Conservation (phyloP, 2,329 filamentous ascomycete species). For the Aspergillus alliaceus region DNA sequence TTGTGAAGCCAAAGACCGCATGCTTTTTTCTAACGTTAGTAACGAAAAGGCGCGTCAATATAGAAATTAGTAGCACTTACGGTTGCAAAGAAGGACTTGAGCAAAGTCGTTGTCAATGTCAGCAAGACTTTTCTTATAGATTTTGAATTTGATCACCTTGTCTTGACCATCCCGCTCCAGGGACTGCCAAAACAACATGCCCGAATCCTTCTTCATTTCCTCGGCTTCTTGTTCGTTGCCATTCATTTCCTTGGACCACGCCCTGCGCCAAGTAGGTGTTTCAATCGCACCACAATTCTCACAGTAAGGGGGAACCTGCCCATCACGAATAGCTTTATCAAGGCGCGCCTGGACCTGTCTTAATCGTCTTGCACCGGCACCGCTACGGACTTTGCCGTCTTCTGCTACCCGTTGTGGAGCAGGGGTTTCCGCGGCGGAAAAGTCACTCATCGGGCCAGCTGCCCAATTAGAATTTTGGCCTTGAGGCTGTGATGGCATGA, state of each 20-base stretch:
- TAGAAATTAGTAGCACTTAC: conserved; percentile 50
- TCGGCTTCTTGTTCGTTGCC: conserved; percentile 71
- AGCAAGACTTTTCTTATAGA: conserved; percentile 71
- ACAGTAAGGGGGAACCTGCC: conserved; percentile 85
- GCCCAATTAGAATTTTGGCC: conserved; percentile 43
- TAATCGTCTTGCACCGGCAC: conserved; percentile 62
- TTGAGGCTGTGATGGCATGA: conserved; percentile 26
- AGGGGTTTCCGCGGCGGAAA: conserved; percentile 42
- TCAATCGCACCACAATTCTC: conserved; percentile 93
- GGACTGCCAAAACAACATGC: conserved; percentile 72
- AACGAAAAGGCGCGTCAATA: background rate
- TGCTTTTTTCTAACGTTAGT: conserved; percentile 47
- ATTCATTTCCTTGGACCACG: conserved; percentile 74
- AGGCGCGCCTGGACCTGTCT: conserved; percentile 62
- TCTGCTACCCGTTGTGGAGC: conserved; percentile 27
- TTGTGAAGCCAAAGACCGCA: conserved; percentile 96
- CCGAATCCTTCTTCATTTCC: conserved; percentile 70
- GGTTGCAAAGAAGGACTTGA: conserved; percentile 82
- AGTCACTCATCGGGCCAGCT: conserved; percentile 45
- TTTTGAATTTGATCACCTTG: conserved; percentile 65
- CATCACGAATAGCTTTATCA: conserved; percentile 65
- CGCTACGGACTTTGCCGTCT: conserved; percentile 45
- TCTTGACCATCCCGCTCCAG: conserved; percentile 63
- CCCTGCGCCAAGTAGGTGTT: conserved; percentile 93
- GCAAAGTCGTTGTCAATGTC: conserved; percentile 70